Base-by-base conservation (phyloP, 805 yeast genomes). In the Lipomyces sp. region DNA sequence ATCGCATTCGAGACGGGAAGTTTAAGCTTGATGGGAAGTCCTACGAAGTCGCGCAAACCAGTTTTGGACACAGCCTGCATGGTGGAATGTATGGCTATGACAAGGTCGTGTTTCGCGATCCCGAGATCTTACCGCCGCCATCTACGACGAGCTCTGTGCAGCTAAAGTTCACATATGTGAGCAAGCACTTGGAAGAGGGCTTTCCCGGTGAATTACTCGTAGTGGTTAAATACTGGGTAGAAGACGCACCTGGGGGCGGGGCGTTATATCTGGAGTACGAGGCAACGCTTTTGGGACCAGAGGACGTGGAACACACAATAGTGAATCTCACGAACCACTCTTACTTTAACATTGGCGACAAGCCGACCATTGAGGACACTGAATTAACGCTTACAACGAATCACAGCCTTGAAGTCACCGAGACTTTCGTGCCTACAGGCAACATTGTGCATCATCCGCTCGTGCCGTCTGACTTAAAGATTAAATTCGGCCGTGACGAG, bases 241-340 rank as follows among this genome's bases (percentile, higher is more conserved):
- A 72, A 57, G 75, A 76, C 35, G 77, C 73, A 3, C 73, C 73
- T 11, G 60, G 60, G 29, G 78, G 76, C 58, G 73, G 72, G n/a
- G 73, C 81, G n/a, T 73, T 87, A 64, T 80, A 77, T 45, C 71
- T 85, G 45, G 88, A 86, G 72, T 87, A 81, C 72, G 80, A 78
- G 56, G 81, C 85, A 29, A 71, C 70, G 42, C 72, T 83, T 60
- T 70, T 75, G 29, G 76, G 75, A 3, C 76, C 76, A 2, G 64
- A 51, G n/a, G 55, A 34, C 8, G 79, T 75, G n/a, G 78, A 75
- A 30, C 78, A 82, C 57, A 86, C 91, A 3, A 77, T 83, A 34
- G 80, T 87, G 53, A 84, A 84, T 70, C 77, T 87, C 74, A 86
- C 90, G 33, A 87, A 87, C 75, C 92, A 87, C 73, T 76, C 87